phyloP scores from a whole-genome alignment of 441 rosid genomes.

The Heliophila coronopifolia region DNA sequence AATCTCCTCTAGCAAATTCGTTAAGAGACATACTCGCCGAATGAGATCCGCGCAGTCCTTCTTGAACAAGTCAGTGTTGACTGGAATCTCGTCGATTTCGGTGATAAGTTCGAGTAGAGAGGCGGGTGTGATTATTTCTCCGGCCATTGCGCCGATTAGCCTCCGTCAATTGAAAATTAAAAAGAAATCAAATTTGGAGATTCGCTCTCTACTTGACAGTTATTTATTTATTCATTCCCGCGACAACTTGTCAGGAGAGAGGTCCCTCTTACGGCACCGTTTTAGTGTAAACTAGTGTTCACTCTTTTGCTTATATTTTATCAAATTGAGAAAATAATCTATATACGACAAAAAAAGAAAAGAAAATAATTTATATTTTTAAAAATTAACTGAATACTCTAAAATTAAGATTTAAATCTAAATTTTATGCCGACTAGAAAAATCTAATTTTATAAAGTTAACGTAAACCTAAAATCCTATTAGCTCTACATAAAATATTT shows the following conservation, averaged over 20 bases:
- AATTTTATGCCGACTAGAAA: too few species aligned
- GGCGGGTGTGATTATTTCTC: slow-evolving; percentile 19
- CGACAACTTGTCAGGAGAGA: slow-evolving; percentile 15
- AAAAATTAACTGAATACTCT: neutral
- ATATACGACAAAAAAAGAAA: too few species aligned
- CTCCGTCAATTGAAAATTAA: slow-evolving; percentile 7
- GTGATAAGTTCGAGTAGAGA: slow-evolving; percentile 37
- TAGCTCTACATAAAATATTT: too few species aligned
- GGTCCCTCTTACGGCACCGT: slow-evolving; percentile 30
- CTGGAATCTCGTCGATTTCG: slow-evolving; percentile 33
- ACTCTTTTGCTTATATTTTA: neutral
- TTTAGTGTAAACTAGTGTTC: slow-evolving; percentile 14
- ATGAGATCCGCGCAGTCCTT: slow-evolving; percentile 82
- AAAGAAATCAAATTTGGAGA: slow-evolving; percentile 6
- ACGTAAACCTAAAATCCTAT: too few species aligned
- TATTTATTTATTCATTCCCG: slow-evolving; percentile 20
- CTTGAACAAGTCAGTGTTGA: slow-evolving; percentile 35
- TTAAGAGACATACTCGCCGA: slow-evolving; percentile 56
- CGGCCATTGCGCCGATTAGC: slow-evolving; percentile 23
- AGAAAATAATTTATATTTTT: neutral
- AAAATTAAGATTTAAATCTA: too few species aligned
- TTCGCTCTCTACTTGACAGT: slow-evolving; percentile 22
- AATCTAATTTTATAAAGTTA: too few species aligned
- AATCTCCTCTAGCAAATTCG: slow-evolving; percentile 80
- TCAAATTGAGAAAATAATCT: too few species aligned